Evolutionary conservation across 352 stramenopile genomes (phyloP).

Genomic region (Discostella stelligera): DNA sequence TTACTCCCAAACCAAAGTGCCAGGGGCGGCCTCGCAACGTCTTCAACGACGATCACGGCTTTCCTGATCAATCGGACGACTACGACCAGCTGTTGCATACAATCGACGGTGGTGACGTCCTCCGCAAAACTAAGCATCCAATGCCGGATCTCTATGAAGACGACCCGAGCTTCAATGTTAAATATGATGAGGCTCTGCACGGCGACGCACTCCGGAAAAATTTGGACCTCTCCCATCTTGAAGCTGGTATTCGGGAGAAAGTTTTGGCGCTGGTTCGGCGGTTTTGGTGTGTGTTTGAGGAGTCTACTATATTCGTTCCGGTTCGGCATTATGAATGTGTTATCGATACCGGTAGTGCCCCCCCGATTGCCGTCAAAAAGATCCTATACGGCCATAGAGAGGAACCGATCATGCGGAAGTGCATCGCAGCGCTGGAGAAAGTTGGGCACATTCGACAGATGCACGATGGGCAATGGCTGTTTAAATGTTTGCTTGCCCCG

Average conservation of each 20-base stretch:
- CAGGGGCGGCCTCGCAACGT: background rate
- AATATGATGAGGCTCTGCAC: constrained; percentile 3
- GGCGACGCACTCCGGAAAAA: background rate
- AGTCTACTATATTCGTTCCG: constrained; percentile 8
- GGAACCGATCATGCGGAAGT: constrained; percentile 25
- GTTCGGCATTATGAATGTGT: constrained; percentile 35
- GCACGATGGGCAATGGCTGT: constrained; percentile 30
- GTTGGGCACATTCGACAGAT: constrained; percentile 26
- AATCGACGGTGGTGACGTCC: background rate
- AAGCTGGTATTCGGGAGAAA: background rate
- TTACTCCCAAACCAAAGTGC: background rate
- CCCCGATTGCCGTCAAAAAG: constrained; percentile 28
- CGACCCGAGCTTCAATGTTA: constrained; percentile 13
- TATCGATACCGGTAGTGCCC: constrained; percentile 32
- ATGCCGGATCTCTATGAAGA: constrained; percentile 1
- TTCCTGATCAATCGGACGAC: constrained; percentile 16
- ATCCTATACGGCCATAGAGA: constrained; percentile 30
- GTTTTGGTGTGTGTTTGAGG: constrained; percentile 38
- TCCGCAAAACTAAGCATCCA: constrained; percentile 15
- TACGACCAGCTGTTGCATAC: constrained; percentile 13
- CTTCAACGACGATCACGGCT: constrained; percentile 27
- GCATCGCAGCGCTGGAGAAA: constrained; percentile 13
- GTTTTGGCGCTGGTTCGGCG: constrained; percentile 28
- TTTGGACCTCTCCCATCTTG: constrained; percentile 9
- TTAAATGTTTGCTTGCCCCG: constrained; percentile 28